Evolutionary conservation across 1,284 basidiomycete genomes (phyloP).

Genomic region (Cryptococcus hybrid): DNA sequence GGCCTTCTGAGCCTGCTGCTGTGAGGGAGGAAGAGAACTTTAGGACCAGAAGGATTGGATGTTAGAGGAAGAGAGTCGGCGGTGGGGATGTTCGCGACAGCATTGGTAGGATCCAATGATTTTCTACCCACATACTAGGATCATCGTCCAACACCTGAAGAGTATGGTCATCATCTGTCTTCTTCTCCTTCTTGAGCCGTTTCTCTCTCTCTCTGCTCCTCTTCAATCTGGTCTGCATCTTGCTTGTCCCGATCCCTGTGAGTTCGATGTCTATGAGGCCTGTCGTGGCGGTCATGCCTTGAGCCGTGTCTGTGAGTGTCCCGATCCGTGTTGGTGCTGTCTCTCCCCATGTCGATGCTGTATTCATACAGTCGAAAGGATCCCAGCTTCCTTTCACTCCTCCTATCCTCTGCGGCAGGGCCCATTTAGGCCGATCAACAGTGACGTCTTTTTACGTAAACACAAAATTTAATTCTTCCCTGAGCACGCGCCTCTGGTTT

Average conservation of each 20-base stretch:
- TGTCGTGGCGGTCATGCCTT: conserved; percentile 9
- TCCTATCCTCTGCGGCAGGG: too few species aligned
- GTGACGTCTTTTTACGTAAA: neutral
- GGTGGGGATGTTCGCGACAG: conserved; percentile 58
- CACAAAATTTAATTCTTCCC: neutral
- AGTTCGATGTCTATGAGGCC: conserved; percentile 1
- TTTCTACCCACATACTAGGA: conserved; percentile 26
- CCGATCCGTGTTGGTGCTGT: neutral
- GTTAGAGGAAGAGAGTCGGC: too few species aligned
- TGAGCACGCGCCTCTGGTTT: conserved; percentile 7
- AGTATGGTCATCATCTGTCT: conserved; percentile 18
- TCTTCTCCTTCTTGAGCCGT: conserved; percentile 38
- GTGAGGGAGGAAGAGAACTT: conserved; percentile 54
- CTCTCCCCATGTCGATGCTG: conserved; percentile 1
- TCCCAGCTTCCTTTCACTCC: neutral
- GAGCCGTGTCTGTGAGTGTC: conserved; percentile 18
- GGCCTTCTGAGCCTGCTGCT: conserved; percentile 53
- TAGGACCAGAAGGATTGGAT: conserved; percentile 35
- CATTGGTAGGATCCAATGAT: conserved; percentile 9
- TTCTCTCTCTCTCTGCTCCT: conserved; percentile 44
- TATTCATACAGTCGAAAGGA: neutral
- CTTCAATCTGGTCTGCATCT: conserved; percentile 53
- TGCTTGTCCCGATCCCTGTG: conserved; percentile 16
- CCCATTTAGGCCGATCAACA: too few species aligned
- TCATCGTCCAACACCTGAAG: conserved; percentile 53